Conservation (phyloP, 768 basidiomycete species). For the Trametes elegans region DNA sequence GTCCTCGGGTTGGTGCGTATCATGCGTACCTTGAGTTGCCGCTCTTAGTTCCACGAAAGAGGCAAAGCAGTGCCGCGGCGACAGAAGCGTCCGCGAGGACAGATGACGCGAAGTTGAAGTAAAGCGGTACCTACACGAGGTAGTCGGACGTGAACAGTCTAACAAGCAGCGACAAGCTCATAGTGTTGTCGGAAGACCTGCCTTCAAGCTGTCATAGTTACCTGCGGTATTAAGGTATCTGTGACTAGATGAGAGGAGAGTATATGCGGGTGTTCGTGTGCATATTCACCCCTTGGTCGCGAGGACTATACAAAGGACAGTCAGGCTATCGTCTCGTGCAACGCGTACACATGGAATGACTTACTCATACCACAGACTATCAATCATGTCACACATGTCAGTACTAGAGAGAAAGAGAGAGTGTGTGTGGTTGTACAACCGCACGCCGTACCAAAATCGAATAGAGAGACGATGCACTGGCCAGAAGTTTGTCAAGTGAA, state of each 20-base stretch:
- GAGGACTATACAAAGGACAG: conserved; percentile 38
- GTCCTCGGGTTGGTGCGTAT: too few relatives aligned
- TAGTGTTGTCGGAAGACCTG: background rate
- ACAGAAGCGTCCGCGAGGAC: conserved; percentile 53
- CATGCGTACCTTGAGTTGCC: conserved; percentile 44
- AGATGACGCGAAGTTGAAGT: conserved; percentile 48
- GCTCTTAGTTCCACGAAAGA: conserved; percentile 47
- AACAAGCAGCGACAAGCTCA: too few relatives aligned
- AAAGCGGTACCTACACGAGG: conserved; percentile 53
- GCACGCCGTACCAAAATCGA: conserved; percentile 49
- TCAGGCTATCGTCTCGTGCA: background rate
- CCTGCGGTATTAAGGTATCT: conserved; percentile 30
- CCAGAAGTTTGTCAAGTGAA: conserved; percentile 2
- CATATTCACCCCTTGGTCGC: conserved; percentile 48
- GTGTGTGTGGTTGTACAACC: conserved; percentile 19
- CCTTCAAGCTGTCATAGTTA: conserved; percentile 35
- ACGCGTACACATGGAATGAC: background rate
- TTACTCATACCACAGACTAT: conserved; percentile 31
- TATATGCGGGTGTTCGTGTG: background rate
- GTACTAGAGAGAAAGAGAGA: background rate
- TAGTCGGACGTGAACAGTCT: too few relatives aligned
- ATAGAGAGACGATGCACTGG: conserved; percentile 38
- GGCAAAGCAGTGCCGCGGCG: conserved; percentile 46
- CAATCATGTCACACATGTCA: conserved; percentile 27
- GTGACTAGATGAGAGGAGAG: background rate